Evolutionary conservation across 2,329 filamentous ascomycete genomes (phyloP), one percentile per base, ranked within the genome.

Genomic region (Penicillium frequentans): DNA sequence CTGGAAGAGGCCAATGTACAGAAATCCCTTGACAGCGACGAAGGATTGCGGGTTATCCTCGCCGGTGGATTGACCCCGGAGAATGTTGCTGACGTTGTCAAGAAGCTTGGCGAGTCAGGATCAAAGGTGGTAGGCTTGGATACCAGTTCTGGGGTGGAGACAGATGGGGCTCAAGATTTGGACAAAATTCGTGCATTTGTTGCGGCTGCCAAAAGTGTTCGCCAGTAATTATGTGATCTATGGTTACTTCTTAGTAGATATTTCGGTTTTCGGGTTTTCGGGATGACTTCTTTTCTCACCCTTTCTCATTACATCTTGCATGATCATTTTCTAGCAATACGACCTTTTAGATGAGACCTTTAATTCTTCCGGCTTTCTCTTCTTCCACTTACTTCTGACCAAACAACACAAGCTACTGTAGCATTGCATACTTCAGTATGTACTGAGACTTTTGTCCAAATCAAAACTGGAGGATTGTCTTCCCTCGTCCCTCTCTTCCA

Each of bases 121-220:
- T 80, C 80, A 10, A 85, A 87, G 58, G 84, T 97, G 13, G 79
- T 92, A 33, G 93, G 89, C 2, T 90, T 99, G 3, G 95, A 99
- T 78, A 91, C 96, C 21, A 96, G 92, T 74, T 96, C 91, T 69
- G 96, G 96, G 0, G 92, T 99, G 2, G 95, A 98, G 76, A 87
- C 86, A 35, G 84, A 89, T 65, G 93, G 92, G 2, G 80, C 86
- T 70, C 95, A 99, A 75, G 90, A 88, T 73, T 68, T 93, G 56
- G 84, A 86, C 19, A 96, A 89, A 78, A 98, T 99, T 64, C 80
- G 81, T 61, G 85, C 83, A 4, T 99, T 99, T 75, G 81, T 98
- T 42, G 83, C 85, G 70, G 86, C 86, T 35, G 90, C 87, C 0
- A 95, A 95, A 73, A 74, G 76, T 31, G 78, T 70, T 55, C 64